phyloP scores from a whole-genome alignment of 2,329 filamentous ascomycete genomes.

The Nigrospora oryzae region DNA sequence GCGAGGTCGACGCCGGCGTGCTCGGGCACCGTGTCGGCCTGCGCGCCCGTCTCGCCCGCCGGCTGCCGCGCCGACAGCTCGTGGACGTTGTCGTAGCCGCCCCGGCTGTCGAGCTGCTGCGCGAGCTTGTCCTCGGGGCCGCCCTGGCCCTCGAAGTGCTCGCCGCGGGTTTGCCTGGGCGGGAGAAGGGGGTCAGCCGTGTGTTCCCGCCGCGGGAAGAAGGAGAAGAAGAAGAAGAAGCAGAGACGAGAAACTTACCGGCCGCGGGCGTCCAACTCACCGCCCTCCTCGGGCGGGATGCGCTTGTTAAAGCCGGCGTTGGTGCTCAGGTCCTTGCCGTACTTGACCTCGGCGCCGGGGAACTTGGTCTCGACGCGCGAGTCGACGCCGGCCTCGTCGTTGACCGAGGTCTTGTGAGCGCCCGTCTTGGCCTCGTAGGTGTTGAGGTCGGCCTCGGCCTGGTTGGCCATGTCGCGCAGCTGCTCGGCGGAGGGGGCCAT shows the following conservation, averaged over 20 bases:
- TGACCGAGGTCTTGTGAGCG: slow-evolving; percentile 24
- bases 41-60: slow-evolving; percentile 7
- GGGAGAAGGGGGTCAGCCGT: too few relatives aligned
- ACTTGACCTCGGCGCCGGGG: slow-evolving; percentile 27
- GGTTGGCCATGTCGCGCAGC: slow-evolving; percentile 31
- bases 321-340: slow-evolving; percentile 34
- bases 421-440: slow-evolving; percentile 39
- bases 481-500: slow-evolving; percentile 23
- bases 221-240: too few relatives aligned
- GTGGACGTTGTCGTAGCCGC: slow-evolving; percentile 26
- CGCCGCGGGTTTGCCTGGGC: slow-evolving; percentile 31
- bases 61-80: slow-evolving; percentile 6
- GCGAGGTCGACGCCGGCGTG: slow-evolving; percentile 18
- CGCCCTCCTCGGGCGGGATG: slow-evolving; percentile 36
- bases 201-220: too few relatives aligned
- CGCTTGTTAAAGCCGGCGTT: slow-evolving; percentile 35
- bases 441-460: slow-evolving; percentile 40
- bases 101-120: slow-evolving; percentile 16
- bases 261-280: slow-evolving; percentile 32
- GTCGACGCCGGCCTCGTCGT: slow-evolving; percentile 34
- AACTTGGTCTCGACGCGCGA: slow-evolving; percentile 33
- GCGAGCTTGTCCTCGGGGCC: slow-evolving; percentile 31
- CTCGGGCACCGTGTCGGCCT: slow-evolving; percentile 21
- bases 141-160: slow-evolving; percentile 33
- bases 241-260: slow-evolving; percentile 22